Conservation (phyloP, 73 alveolate species). For the Symbiodinium natans region DNA sequence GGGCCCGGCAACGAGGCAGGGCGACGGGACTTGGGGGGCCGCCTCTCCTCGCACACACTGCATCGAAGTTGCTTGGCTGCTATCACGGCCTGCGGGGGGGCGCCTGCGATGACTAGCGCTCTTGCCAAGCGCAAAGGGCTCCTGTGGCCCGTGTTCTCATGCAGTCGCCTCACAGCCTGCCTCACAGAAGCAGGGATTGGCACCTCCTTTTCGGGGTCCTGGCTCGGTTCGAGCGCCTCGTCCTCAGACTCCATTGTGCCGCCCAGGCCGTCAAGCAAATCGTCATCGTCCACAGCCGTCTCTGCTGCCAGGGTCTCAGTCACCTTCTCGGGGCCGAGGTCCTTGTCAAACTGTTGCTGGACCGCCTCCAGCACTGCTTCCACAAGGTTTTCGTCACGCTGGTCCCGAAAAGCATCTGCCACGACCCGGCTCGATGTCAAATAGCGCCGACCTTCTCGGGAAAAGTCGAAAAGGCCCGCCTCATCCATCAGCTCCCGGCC, state of each 20-base stretch:
- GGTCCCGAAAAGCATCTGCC: neutral
- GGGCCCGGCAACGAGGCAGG: neutral
- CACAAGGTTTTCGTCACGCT: neutral
- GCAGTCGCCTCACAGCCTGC: neutral
- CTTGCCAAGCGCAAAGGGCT: neutral
- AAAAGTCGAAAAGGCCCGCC: neutral
- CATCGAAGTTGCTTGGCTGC: slow-evolving; percentile 16
- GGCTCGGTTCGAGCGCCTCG: neutral
- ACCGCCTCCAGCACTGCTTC: neutral
- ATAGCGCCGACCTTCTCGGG: neutral
- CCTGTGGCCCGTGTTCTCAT: neutral
- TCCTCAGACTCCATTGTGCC: neutral
- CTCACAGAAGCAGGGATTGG: neutral
- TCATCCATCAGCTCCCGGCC: neutral
- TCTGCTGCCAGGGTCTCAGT: neutral
- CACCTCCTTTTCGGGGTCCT: neutral
- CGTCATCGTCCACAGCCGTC: neutral
- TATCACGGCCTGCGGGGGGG: neutral
- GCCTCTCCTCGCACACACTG: neutral
- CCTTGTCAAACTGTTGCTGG: neutral
- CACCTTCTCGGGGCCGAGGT: neutral
- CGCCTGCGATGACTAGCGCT: slow-evolving; percentile 7
- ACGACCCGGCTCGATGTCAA: neutral
- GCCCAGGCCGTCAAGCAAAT: neutral
- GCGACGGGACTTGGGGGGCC: neutral